These are phyloP conservation scores for Gaertneriomyces semiglobifer DNA, from an alignment of 192 early-diverging fungal genomes.

Conservation along the genomic window DNA sequence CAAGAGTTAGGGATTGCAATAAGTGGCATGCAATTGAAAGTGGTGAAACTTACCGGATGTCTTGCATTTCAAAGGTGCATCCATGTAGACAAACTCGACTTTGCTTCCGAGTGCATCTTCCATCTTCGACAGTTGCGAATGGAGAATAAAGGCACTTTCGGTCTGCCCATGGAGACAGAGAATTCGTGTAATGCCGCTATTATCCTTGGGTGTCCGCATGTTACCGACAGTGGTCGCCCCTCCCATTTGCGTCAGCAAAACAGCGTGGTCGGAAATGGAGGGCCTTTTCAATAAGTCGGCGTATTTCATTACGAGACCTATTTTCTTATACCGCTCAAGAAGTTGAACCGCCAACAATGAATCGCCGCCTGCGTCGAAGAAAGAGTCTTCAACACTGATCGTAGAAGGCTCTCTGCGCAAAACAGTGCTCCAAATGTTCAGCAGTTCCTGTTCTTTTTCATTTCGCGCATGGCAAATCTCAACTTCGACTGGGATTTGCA, in stretches of 20 bases:
- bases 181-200: not conserved
- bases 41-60: not conserved
- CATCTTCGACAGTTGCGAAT: not conserved
- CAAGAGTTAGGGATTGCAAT: not conserved
- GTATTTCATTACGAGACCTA: not conserved
- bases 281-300: slow-evolving; percentile 7
- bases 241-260: not conserved
- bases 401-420: not conserved
- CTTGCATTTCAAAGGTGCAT: not conserved
- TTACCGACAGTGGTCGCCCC: not conserved
- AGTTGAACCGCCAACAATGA: slow-evolving; percentile 32
- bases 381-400: slow-evolving; percentile 12
- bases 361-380: slow-evolving; percentile 45
- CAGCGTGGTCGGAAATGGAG: not conserved
- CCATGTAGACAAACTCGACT: slow-evolving; percentile 1
- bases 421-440: slow-evolving; percentile 8
- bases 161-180: not conserved
- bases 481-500: not conserved
- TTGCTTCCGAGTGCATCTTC: not conserved
- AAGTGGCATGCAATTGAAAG: not conserved
- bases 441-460: slow-evolving; percentile 5
- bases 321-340: not conserved
- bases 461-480: not conserved
- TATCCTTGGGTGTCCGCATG: not conserved
- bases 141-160: not conserved